Conservation (phyloP, 108 stramenopile genomes). For the Cyclotella kingstonii region DNA sequence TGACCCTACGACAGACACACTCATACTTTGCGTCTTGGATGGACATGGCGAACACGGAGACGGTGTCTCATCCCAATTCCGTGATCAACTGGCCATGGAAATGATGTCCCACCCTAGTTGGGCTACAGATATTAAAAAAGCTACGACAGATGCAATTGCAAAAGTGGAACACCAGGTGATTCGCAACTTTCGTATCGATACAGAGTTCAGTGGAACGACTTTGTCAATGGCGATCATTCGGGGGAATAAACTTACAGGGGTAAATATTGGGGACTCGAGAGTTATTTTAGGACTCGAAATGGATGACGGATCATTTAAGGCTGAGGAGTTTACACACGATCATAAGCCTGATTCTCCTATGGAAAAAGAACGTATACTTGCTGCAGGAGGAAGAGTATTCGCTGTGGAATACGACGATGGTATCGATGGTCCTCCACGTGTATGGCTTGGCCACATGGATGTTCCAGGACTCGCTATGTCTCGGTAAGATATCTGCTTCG, state of each 20-base stretch:
- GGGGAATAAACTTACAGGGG: constrained; percentile 83
- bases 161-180: constrained; percentile 89
- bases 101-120: constrained; percentile 88
- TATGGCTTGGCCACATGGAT: constrained; percentile 98
- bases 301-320: constrained; percentile 47
- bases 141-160: constrained; percentile 78
- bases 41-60: constrained; percentile 99
- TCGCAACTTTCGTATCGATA: constrained; percentile 90
- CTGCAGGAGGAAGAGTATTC: constrained; percentile 95
- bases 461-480: constrained; percentile 98
- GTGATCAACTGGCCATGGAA: constrained; percentile 83
- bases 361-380: constrained; percentile 94
- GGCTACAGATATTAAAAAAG: constrained; percentile 70
- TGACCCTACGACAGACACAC: constrained; percentile 85
- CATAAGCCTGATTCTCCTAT: constrained; percentile 97
- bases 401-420: constrained; percentile 99
- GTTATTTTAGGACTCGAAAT: constrained; percentile 81
- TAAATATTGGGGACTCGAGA: constrained; percentile 94
- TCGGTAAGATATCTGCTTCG: constrained; percentile 41
- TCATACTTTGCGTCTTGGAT: constrained; percentile 94
- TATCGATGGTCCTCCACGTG: constrained; percentile 97
- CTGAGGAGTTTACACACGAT: constrained; percentile 91
- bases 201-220: constrained; percentile 95
- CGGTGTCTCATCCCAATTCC: constrained; percentile 88
- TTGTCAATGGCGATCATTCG: constrained; percentile 92